These are phyloP conservation scores for Penicillium janthinellum DNA, from an alignment of 2,329 filamentous ascomycete genomes.

Conservation along the genomic window DNA sequence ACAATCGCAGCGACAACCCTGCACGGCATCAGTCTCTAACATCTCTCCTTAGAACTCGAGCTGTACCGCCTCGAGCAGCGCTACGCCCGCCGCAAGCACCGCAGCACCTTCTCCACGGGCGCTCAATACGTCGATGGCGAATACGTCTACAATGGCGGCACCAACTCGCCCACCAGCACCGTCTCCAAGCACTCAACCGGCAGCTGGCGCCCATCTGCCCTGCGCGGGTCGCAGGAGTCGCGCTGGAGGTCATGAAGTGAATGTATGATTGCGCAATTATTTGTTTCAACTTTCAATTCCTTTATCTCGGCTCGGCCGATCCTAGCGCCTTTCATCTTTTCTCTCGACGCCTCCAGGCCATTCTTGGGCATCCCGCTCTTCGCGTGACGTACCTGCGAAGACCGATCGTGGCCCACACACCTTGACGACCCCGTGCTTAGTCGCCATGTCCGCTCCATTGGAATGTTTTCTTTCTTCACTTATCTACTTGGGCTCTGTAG, in stretches of 20 bases:
- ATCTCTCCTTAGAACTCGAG: conserved; percentile 59
- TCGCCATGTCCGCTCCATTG: conserved; percentile 14
- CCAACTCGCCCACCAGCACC: conserved; percentile 40
- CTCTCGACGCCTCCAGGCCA: neutral
- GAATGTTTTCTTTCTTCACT: conserved; percentile 3
- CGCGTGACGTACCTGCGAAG: conserved; percentile 28
- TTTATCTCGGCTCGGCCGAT: conserved; percentile 13
- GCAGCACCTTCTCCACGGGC: conserved; percentile 84
- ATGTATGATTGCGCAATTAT: neutral
- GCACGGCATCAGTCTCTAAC: conserved; percentile 38
- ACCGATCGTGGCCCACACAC: conserved; percentile 3
- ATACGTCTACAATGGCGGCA: conserved; percentile 70
- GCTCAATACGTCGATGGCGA: conserved; percentile 94
- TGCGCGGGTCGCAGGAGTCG: conserved; percentile 31
- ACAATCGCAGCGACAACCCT: conserved; percentile 55
- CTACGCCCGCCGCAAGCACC: conserved; percentile 88
- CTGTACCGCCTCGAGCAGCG: conserved; percentile 93
- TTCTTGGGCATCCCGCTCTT: conserved; percentile 12
- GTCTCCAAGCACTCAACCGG: conserved; percentile 45
- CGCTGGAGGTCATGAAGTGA: conserved; percentile 30
- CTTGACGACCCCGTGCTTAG: conserved; percentile 17
- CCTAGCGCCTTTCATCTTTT: conserved; percentile 8
- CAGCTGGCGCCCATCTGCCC: conserved; percentile 36
- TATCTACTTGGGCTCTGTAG: neutral
- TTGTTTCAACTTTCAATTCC: conserved; percentile 2